These are phyloP conservation scores for Saururus chinensis DNA, from an alignment of 164 flowering plant genomes.

Conservation along the genomic window DNA sequence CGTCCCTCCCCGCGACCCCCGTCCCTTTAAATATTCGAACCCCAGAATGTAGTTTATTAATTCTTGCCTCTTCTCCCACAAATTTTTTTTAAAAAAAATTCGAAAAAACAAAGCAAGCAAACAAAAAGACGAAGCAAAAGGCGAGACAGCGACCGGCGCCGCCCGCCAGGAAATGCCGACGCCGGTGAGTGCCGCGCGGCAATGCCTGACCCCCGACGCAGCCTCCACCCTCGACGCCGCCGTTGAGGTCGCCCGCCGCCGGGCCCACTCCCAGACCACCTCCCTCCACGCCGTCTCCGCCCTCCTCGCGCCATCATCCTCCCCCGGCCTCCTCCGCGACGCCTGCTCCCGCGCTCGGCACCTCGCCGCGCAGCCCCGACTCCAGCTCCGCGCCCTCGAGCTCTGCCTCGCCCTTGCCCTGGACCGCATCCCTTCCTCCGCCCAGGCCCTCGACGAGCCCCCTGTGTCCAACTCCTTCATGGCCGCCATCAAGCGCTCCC, in stretches of 20 bases:
- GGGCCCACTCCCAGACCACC: slow-evolving; percentile 73
- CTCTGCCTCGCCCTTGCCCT: slow-evolving; percentile 67
- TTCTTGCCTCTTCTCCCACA: too few relatives aligned
- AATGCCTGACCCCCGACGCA: slow-evolving; percentile 66
- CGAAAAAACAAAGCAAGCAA: neutral
- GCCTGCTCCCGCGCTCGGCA: slow-evolving; percentile 50
- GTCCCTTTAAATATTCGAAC: too few relatives aligned
- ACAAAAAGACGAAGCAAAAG: neutral
- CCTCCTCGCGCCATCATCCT: slow-evolving; percentile 41
- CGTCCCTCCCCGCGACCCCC: too few relatives aligned
- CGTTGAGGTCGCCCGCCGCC: slow-evolving; percentile 51
- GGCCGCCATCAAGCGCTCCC: slow-evolving; percentile 88
- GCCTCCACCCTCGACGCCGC: slow-evolving; percentile 69
- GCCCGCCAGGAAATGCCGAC: slow-evolving; percentile 55
- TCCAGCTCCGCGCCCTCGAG: slow-evolving; percentile 68
- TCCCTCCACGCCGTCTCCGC: slow-evolving; percentile 75
- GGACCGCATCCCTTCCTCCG: slow-evolving; percentile 53
- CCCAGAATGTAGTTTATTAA: too few relatives aligned
- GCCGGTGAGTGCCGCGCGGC: slow-evolving; percentile 62
- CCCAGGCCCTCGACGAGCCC: slow-evolving; percentile 36
- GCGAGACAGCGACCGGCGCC: neutral
- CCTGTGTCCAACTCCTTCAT: slow-evolving; percentile 78
- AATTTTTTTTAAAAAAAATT: too few relatives aligned
- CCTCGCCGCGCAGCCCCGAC: slow-evolving; percentile 35
- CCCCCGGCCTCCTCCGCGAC: slow-evolving; percentile 51